Evolutionary conservation across 148 eudicot genomes (phyloP).

Genomic region (Dysphania ambrosioides): DNA sequence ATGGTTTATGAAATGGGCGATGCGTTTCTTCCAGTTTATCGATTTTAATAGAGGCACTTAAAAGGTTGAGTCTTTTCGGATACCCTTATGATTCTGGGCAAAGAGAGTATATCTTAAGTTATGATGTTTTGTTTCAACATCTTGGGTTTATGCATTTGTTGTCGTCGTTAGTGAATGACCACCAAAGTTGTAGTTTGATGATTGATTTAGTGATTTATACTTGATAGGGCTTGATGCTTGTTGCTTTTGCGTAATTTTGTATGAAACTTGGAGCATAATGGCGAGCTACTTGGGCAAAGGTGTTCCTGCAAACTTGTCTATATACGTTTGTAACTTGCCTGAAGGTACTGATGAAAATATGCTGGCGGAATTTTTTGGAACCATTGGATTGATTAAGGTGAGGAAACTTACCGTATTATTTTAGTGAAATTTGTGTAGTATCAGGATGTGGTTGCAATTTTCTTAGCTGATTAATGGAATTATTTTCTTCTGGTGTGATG

Average conservation of each 20-base stretch:
- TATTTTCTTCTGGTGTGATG: neutral
- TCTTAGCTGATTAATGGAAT: neutral
- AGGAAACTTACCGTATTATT: slow-evolving; percentile 11
- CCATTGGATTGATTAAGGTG: slow-evolving; percentile 95
- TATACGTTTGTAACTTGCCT: slow-evolving; percentile 87
- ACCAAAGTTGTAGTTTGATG: neutral
- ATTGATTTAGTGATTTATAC: neutral
- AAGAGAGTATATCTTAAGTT: too few relatives aligned
- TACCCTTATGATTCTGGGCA: too few relatives aligned
- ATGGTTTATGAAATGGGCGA: too few relatives aligned
- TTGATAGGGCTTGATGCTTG: slow-evolving; percentile 25
- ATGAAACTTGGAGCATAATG: slow-evolving; percentile 57
- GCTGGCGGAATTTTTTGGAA: slow-evolving; percentile 88
- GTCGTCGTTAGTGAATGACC: neutral
- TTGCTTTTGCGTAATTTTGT: slow-evolving; percentile 26
- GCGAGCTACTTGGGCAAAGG: slow-evolving; percentile 65
- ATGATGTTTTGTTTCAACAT: too few relatives aligned
- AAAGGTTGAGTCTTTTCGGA: neutral
- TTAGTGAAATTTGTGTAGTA: too few relatives aligned
- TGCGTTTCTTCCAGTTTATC: too few relatives aligned
- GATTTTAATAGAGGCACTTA: neutral
- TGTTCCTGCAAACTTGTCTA: slow-evolving; percentile 59
- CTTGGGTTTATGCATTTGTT: too few relatives aligned
- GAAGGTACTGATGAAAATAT: slow-evolving; percentile 83
- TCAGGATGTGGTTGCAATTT: neutral